A percentile compares a stretch with the other conserved stretches of the same genome.
Conservation (phyloP, 441 rosid genomes). For the Jatropha podagrica region DNA sequence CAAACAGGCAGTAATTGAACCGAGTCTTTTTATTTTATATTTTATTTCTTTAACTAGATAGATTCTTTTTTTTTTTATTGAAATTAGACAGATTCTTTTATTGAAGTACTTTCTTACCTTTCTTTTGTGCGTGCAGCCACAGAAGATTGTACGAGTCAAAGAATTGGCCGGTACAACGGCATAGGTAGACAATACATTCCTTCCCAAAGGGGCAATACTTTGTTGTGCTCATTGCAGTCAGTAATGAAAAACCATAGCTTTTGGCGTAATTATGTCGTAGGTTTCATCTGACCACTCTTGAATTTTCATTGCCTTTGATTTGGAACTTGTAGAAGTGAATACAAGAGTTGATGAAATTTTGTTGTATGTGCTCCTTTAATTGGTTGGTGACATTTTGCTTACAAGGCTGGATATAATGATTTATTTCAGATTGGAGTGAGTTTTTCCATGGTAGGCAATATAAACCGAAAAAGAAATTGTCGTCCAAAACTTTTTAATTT, state of each 20-base stretch:
- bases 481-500: too few relatives aligned
- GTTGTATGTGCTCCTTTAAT: neutral
- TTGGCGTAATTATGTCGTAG: too few relatives aligned
- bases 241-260: neutral
- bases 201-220: neutral
- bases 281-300: neutral
- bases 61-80: too few relatives aligned
- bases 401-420: neutral
- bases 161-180: conserved; percentile 34
- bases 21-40: too few relatives aligned
- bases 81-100: too few relatives aligned
- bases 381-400: neutral
- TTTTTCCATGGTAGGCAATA: too few relatives aligned
- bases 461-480: too few relatives aligned
- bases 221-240: neutral
- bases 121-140: conserved; percentile 42
- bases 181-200: conserved; percentile 17
- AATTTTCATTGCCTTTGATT: neutral
- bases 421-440: too few relatives aligned
- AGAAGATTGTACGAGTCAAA: conserved; percentile 35
- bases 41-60: too few relatives aligned
- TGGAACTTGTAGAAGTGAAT: neutral
- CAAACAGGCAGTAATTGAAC: too few relatives aligned
- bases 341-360: neutral
- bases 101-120: neutral